Conservation (phyloP, 768 basidiomycete genomes). For the Boletus pseudo-olivaceus region DNA sequence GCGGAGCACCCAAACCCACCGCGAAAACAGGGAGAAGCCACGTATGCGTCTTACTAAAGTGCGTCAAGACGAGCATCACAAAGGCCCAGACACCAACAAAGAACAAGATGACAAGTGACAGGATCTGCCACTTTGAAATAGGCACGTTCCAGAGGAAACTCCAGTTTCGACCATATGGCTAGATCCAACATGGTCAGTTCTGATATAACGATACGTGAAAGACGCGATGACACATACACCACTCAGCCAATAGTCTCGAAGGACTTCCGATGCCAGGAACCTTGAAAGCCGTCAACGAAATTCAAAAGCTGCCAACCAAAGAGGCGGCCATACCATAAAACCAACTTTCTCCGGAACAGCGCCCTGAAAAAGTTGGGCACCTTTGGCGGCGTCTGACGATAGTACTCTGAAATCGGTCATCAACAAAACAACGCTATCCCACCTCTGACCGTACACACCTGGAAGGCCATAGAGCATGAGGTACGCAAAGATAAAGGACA, state of each 20-base stretch:
- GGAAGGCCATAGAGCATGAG: conserved; percentile 85
- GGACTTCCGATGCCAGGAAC: conserved; percentile 87
- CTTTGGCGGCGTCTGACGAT: conserved; percentile 89
- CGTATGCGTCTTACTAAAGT: conserved; percentile 90
- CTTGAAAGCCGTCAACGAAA: conserved; percentile 15
- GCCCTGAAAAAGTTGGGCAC: conserved; percentile 91
- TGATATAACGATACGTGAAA: neutral
- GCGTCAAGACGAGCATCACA: conserved; percentile 70
- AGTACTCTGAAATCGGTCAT: conserved; percentile 58
- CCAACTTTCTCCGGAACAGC: conserved; percentile 84
- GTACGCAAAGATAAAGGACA: conserved; percentile 76
- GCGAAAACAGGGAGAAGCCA: conserved; percentile 95
- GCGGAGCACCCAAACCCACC: conserved; percentile 87
- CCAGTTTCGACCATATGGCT: conserved; percentile 96
- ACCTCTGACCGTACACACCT: conserved; percentile 42
- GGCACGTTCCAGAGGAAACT: conserved; percentile 85
- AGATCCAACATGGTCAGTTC: conserved; percentile 12
- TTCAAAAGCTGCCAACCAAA: neutral
- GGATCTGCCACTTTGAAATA: conserved; percentile 79
- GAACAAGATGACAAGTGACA: conserved; percentile 76
- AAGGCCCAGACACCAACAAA: conserved; percentile 85
- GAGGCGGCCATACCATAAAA: conserved; percentile 58
- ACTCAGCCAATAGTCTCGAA: conserved; percentile 91
- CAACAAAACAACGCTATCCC: neutral
- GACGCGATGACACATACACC: conserved; percentile 49